Percentiles rank a stretch among this genome's conserved stretches.
Evolutionary conservation across 768 basidiomycete genomes (phyloP).

Genomic region (Agaricus blazei): DNA sequence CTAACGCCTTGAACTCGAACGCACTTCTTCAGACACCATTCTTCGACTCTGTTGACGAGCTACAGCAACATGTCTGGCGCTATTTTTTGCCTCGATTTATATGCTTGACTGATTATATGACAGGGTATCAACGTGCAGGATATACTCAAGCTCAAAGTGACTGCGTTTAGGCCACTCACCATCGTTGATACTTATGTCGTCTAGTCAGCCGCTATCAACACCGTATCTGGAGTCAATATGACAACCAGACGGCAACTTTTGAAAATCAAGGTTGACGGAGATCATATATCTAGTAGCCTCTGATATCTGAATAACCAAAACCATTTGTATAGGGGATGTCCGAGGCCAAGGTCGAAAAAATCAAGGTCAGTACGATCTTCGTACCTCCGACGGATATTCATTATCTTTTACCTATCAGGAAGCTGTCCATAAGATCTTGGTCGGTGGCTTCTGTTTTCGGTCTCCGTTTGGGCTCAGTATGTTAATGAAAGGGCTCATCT

Average conservation of each 20-base stretch:
- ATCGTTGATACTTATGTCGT: conserved; percentile 10
- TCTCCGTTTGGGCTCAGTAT: neutral
- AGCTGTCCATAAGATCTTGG: conserved; percentile 84
- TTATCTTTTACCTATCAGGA: conserved; percentile 44
- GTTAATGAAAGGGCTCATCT: conserved; percentile 64
- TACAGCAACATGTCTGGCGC: conserved; percentile 66
- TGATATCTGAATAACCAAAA: neutral
- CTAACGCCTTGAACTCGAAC: neutral
- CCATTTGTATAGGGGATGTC: conserved; percentile 70
- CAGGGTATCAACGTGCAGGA: conserved; percentile 96
- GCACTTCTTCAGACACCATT: conserved; percentile 39
- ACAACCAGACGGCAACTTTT: conserved; percentile 84
- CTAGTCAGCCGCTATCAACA: conserved; percentile 77
- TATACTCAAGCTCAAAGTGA: conserved; percentile 86
- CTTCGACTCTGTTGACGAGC: conserved; percentile 80
- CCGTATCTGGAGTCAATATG: conserved; percentile 85
- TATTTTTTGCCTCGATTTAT: neutral
- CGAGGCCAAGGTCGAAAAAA: conserved; percentile 96
- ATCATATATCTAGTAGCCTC: conserved; percentile 16
- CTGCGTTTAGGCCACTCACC: conserved; percentile 14
- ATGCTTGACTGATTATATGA: conserved; percentile 5
- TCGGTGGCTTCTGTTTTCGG: conserved; percentile 22
- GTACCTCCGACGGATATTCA: neutral
- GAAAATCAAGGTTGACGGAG: conserved; percentile 76
- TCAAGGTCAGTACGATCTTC: conserved; percentile 44